A percentile compares a stretch with the other conserved stretches of the same genome.
Evolutionary conservation across 2,329 filamentous ascomycete species (phyloP).

Genomic region (Orbilia javanica): DNA sequence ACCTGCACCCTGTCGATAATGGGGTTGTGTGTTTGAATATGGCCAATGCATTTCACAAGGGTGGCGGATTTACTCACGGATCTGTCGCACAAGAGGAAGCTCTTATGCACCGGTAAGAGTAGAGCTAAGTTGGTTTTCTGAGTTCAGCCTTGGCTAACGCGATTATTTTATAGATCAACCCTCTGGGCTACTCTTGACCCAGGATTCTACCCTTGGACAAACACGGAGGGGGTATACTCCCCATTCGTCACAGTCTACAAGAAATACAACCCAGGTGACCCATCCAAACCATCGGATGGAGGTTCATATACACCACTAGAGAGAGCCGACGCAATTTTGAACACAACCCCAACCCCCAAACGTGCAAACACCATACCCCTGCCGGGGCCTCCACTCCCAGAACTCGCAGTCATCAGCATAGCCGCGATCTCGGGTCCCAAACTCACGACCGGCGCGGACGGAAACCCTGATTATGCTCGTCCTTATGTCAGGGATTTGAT

Average conservation of each 20-base stretch:
- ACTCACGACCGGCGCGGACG: conserved; percentile 54
- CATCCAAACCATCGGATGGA: not conserved
- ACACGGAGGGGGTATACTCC: conserved; percentile 71
- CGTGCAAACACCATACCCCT: conserved; percentile 52
- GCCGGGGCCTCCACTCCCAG: conserved; percentile 65
- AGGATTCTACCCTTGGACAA: conserved; percentile 70
- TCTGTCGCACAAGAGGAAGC: conserved; percentile 77
- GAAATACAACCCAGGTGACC: conserved; percentile 58
- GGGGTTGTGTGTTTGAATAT: conserved; percentile 75
- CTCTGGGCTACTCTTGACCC: conserved; percentile 68
- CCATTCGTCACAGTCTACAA: conserved; percentile 74
- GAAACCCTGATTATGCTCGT: conserved; percentile 61
- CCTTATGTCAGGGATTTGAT: conserved; percentile 69
- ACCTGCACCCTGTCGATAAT: conserved; percentile 62
- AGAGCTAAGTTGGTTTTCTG: conserved; percentile 64
- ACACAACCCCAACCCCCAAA: not conserved
- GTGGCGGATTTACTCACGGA: conserved; percentile 75
- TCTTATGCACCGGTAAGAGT: conserved; percentile 70
- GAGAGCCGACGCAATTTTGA: conserved; percentile 55
- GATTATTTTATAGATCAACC: conserved; percentile 63
- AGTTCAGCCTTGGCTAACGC: conserved; percentile 63
- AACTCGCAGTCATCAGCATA: conserved; percentile 73
- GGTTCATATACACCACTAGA: conserved; percentile 61
- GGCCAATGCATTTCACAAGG: conserved; percentile 71
- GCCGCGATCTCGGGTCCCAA: conserved; percentile 70